Base-by-base conservation (phyloP, 306 rosid species). In the Luffa acutangula region DNA sequence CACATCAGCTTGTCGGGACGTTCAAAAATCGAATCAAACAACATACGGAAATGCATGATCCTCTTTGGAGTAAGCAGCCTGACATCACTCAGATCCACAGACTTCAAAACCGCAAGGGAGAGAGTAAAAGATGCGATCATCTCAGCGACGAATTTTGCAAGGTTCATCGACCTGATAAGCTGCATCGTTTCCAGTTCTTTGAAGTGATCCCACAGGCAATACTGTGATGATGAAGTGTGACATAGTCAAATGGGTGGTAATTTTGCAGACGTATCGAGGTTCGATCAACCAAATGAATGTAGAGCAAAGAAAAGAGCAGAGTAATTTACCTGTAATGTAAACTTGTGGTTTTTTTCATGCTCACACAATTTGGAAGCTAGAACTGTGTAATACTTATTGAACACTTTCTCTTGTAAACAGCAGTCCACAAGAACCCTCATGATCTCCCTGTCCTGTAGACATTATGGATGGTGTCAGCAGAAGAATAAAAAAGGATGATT, bases 311-410 rank as follows among this genome's bases (percentile, higher is more conserved):
- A 69, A 80, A 77, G 20, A 21, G 5, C 53, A 54, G 39, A 85
- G 75, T 76, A 51, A 52, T 74, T 64, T 84, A 94, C 98, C 96
- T 94, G 97, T 39, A 95, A 87, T 31, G 98, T 95, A 78, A 95
- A 92, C 86, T 90, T 95, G 86, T 95, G 97, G 85, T 91, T 92
- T 84, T 92, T 95, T 78, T 95, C 97, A 87, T 92, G 93, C 83
- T 87, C 95, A 10, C 98, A 95, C 89, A 95, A 84, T 85, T 90
- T 95, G 79, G 92, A 79, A 84, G 98, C 97, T 71, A 95, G 87
- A 67, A 88, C 85, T 34, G 97, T 87, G 82, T 92, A 95, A 77
- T 91, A 95, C 91, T 95, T 95, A 82, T 95, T 92, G 80, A 92
- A 95, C 57, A 89, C 90, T 78, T 89, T 90, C 93, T 92, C 98